A percentile compares a stretch with the other conserved stretches of the same genome.
These are phyloP conservation scores for Hymenoscyphus repandus DNA, from an alignment of 2,329 filamentous ascomycete genomes.

Conservation along the genomic window DNA sequence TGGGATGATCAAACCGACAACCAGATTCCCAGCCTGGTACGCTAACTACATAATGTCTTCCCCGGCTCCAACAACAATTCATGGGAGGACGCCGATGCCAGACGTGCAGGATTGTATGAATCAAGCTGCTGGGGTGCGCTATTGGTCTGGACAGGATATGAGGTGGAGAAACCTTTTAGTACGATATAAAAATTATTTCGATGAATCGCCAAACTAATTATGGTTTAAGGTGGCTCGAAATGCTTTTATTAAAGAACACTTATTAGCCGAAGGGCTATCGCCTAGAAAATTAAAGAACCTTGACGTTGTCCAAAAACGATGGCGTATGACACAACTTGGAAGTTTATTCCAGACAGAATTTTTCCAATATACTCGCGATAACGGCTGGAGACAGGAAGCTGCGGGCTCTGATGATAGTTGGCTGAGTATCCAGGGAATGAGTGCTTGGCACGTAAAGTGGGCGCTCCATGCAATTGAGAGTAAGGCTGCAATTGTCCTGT, in stretches of 20 bases:
- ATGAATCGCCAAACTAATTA: background rate
- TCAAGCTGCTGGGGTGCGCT: background rate
- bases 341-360: background rate
- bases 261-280: background rate
- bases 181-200: background rate
- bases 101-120: background rate
- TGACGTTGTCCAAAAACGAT: background rate
- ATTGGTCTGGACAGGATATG: background rate
- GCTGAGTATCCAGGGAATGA: background rate
- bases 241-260: background rate
- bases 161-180: constrained; percentile 1
- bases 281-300: background rate
- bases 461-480: background rate
- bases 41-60: no score
- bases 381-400: background rate
- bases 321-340: background rate
- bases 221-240: background rate
- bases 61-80: no score
- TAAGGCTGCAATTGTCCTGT: no score
- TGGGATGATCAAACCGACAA: no score
- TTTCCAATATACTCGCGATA: constrained; percentile 2
- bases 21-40: no score
- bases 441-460: background rate
- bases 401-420: background rate
- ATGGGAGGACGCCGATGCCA: no score